A percentile compares a stretch with the other conserved stretches of the same genome.
phyloP scores from a whole-genome alignment of 192 early-diverging fungal species.

The Coemansia sp. region DNA sequence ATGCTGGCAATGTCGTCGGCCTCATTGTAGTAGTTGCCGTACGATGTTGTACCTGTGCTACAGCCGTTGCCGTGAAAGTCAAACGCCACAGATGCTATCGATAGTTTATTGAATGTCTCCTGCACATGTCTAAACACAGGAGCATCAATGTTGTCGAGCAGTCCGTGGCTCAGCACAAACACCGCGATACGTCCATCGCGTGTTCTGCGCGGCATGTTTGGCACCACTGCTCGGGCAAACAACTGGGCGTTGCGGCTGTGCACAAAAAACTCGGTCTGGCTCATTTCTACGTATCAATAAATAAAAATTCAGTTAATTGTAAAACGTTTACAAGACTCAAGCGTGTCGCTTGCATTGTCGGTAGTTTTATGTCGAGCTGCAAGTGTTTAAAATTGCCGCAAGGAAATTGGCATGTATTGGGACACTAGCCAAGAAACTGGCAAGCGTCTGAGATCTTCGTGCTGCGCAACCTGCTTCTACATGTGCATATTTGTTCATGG shows the following conservation, averaged over 20 bases:
- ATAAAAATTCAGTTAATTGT: no score
- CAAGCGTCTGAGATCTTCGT: no score
- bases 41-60: constrained; percentile 56
- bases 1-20: constrained; percentile 49
- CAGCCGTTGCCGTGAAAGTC: constrained; percentile 62
- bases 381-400: no score
- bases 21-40: constrained; percentile 59
- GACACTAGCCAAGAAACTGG: no score
- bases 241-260: not conserved
- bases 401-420: no score
- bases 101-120: constrained; percentile 1
- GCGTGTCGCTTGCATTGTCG: no score
- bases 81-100: constrained; percentile 44
- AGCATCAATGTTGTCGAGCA: constrained; percentile 52
- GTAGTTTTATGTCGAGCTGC: no score
- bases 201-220: not conserved
- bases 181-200: constrained; percentile 7
- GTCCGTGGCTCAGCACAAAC: constrained; percentile 58
- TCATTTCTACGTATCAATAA: constrained; percentile 3
- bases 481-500: no score
- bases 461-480: no score
- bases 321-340: no score
- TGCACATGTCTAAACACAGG: constrained; percentile 32
- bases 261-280: constrained; percentile 14
- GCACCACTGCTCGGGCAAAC: constrained; percentile 21